phyloP scores from a whole-genome alignment of 2,329 filamentous ascomycete species.

The Sclerotinia minor region DNA sequence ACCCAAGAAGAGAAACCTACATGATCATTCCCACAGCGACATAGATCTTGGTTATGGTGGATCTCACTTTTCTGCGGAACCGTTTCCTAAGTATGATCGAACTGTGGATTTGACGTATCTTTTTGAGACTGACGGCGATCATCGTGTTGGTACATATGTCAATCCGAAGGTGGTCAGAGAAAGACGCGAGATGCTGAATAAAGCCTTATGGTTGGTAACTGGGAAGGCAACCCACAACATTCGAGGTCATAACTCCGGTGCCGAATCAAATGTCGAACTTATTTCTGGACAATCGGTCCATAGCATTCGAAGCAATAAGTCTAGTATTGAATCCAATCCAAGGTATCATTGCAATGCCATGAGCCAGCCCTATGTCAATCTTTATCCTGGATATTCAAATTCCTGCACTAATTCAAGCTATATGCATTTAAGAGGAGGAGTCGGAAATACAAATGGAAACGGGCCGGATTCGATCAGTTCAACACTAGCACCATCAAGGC shows the following conservation, averaged over 20 bases:
- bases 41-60: constrained; percentile 17
- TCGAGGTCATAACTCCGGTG: not conserved
- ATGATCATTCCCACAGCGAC: not conserved
- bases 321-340: not conserved
- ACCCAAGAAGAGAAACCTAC: not conserved
- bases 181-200: not conserved
- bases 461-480: no score
- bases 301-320: not conserved
- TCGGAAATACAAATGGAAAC: rapidly evolving
- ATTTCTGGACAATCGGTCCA: no score
- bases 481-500: no score
- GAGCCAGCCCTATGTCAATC: not conserved
- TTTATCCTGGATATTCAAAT: not conserved
- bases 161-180: not conserved
- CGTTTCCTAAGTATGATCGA: constrained; percentile 5
- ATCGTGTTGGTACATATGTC: not conserved
- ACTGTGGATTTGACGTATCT: not conserved
- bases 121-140: not conserved
- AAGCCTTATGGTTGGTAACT: no score
- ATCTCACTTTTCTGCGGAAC: not conserved
- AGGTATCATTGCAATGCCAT: no score
- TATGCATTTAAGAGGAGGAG: not conserved
- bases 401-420: no score
- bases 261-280: not conserved
- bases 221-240: not conserved